These are phyloP conservation scores for Eucalyptus globulus DNA, from an alignment of 345 rosid species.

Conservation along the genomic window DNA sequence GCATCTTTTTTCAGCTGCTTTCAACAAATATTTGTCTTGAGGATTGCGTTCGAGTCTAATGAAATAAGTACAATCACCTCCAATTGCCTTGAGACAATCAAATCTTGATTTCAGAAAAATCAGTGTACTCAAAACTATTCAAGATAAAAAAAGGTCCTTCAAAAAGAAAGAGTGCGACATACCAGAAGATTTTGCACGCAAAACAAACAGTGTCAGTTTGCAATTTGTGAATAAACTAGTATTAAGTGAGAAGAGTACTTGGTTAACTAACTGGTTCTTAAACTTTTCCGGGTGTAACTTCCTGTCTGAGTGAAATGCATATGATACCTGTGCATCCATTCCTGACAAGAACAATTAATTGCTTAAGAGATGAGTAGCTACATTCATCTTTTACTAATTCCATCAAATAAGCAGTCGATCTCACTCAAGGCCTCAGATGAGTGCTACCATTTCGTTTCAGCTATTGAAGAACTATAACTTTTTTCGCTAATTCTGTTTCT, in stretches of 20 bases:
- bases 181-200: not conserved
- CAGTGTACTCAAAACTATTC: not conserved
- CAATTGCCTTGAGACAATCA: not conserved
- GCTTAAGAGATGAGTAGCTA: not conserved
- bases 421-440: not conserved
- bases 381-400: not conserved
- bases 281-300: slow-evolving; percentile 60
- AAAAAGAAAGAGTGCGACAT: not conserved
- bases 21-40: not conserved
- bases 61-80: not conserved
- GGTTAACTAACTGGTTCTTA: slow-evolving; percentile 52
- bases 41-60: not conserved
- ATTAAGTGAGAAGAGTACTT: slow-evolving; percentile 20
- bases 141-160: not conserved
- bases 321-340: slow-evolving; percentile 74
- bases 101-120: not conserved
- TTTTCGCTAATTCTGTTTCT: not conserved
- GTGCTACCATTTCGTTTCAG: not conserved
- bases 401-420: not conserved
- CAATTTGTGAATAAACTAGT: not conserved
- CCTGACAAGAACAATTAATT: slow-evolving; percentile 16
- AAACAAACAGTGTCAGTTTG: not conserved
- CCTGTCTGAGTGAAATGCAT: slow-evolving; percentile 63
- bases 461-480: not conserved
- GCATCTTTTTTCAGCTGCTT: not conserved